These are phyloP conservation scores for Pythium volutum DNA, from an alignment of 352 stramenopile genomes.

Conservation along the genomic window DNA sequence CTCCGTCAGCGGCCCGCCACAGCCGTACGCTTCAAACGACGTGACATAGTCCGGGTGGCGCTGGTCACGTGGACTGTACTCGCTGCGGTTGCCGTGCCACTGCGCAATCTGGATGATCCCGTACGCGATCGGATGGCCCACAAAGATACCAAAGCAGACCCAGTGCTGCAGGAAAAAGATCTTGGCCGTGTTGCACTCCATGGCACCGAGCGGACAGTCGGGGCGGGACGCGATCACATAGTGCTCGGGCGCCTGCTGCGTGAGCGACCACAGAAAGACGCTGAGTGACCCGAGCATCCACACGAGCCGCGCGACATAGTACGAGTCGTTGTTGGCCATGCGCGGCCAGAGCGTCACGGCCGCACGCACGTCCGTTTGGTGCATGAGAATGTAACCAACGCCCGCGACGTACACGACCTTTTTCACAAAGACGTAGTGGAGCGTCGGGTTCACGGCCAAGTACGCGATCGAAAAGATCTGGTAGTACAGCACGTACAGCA, in stretches of 20 bases:
- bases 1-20: conserved; percentile 26
- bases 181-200: conserved; percentile 27
- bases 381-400: conserved; percentile 34
- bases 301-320: conserved; percentile 29
- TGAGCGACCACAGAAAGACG: conserved; percentile 33
- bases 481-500: conserved; percentile 42
- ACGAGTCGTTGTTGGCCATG: conserved; percentile 44
- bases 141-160: conserved; percentile 26
- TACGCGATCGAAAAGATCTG: conserved; percentile 41
- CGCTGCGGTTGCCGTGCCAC: conserved; percentile 27
- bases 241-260: conserved; percentile 11
- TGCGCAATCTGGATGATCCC: conserved; percentile 38
- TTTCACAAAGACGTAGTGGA: conserved; percentile 26
- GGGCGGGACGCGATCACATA: conserved; percentile 27
- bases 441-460: conserved; percentile 19
- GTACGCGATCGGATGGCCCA: conserved; percentile 31
- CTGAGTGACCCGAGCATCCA: conserved; percentile 34
- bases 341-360: conserved; percentile 37
- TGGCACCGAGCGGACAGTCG: conserved; percentile 22
- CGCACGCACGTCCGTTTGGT: conserved; percentile 36
- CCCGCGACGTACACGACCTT: conserved; percentile 36
- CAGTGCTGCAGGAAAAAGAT: conserved; percentile 31
- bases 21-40: conserved; percentile 37
- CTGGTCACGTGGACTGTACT: conserved; percentile 31
- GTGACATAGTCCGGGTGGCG: conserved; percentile 28